Conservation (phyloP, 2,329 filamentous ascomycete genomes). For the Neophaeococcomyces mojaviensis region DNA sequence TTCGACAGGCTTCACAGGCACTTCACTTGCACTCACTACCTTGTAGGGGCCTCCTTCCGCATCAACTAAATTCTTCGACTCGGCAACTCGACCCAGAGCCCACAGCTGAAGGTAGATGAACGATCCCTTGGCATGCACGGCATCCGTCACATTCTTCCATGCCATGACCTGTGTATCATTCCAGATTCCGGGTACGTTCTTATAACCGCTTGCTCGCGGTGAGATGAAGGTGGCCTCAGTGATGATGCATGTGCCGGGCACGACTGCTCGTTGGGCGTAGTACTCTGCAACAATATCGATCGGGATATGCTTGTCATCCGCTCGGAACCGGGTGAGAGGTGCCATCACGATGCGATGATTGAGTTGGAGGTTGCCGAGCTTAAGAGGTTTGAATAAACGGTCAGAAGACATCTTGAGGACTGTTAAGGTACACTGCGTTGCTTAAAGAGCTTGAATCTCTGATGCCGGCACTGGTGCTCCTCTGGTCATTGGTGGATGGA, state of each 20-base stretch:
- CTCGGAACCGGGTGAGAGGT: conserved; percentile 49
- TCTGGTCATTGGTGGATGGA: too few relatives aligned
- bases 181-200: conserved; percentile 15
- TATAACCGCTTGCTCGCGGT: conserved; percentile 3
- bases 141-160: conserved; percentile 46
- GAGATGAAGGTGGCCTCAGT: conserved; percentile 24
- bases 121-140: conserved; percentile 45
- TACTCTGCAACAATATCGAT: conserved; percentile 32
- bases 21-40: conserved; percentile 9
- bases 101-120: conserved; percentile 36
- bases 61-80: background rate
- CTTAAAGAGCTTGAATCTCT: too few relatives aligned
- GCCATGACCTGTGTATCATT: conserved; percentile 35
- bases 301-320: conserved; percentile 36
- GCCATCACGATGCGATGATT: conserved; percentile 47
- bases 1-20: background rate
- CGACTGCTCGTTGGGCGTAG: conserved; percentile 32
- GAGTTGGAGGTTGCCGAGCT: conserved; percentile 39
- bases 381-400: conserved; percentile 36
- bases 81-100: conserved; percentile 39
- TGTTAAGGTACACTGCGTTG: too few relatives aligned
- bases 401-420: too few relatives aligned
- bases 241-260: conserved; percentile 34
- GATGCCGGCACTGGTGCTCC: too few relatives aligned
- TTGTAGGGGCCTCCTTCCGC: background rate